Evolutionary conservation across 306 rosid genomes (phyloP).

Genomic region (Medicago arabica): DNA sequence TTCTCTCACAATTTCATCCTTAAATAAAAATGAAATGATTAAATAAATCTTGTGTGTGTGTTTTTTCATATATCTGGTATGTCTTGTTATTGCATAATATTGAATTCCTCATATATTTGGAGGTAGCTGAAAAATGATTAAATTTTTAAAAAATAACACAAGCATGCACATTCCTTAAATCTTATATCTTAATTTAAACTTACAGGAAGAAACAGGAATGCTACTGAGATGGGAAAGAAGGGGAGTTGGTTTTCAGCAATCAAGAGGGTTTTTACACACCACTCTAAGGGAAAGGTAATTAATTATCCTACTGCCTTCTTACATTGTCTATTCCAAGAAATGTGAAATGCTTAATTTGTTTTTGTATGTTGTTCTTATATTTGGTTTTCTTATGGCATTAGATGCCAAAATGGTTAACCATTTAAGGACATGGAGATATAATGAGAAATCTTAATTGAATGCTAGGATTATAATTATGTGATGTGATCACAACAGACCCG

Average conservation of each 20-base stretch:
- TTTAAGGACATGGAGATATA: neutral
- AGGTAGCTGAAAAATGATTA: no score
- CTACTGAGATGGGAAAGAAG: slow-evolving; percentile 92
- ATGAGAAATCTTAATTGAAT: no score
- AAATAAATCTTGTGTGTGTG: no score
- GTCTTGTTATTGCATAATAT: slow-evolving; percentile 6
- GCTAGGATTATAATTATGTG: no score
- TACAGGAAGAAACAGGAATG: slow-evolving; percentile 74
- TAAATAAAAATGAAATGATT: slow-evolving; percentile 25
- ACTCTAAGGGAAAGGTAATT: slow-evolving; percentile 76
- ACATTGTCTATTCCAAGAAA: neutral
- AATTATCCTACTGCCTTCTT: slow-evolving; percentile 47
- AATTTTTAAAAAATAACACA: neutral
- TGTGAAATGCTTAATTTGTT: neutral
- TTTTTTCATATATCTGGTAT: neutral
- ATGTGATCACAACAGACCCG: neutral
- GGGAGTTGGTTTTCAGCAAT: slow-evolving; percentile 97
- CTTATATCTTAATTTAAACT: slow-evolving; percentile 30
- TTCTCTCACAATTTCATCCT: slow-evolving; percentile 27
- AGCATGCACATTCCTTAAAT: slow-evolving; percentile 28
- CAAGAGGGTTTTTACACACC: slow-evolving; percentile 80
- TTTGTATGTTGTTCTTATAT: neutral
- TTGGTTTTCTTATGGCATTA: slow-evolving; percentile 24
- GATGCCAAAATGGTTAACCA: slow-evolving; percentile 17
- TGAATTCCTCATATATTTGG: slow-evolving; percentile 15